Conservation (phyloP, 441 rosid species). For the Viola pubescens region DNA sequence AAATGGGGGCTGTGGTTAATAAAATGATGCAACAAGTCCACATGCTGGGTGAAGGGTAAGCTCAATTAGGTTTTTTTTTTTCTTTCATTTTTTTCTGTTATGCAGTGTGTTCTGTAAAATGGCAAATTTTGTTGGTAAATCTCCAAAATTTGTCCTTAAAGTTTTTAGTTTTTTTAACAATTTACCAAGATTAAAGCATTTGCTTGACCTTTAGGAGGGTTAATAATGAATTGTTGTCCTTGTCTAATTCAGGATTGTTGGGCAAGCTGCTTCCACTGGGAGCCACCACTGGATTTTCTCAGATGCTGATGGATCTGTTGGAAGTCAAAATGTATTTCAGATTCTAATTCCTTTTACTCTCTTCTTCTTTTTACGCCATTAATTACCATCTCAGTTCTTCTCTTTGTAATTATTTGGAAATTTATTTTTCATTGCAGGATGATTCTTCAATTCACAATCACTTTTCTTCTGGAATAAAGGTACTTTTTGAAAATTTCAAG, state of each 20-base stretch:
- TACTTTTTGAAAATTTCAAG: constrained; percentile 9
- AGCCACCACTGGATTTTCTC: constrained; percentile 61
- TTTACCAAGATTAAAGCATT: not conserved
- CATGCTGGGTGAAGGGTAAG: constrained; percentile 82
- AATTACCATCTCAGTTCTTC: too few relatives aligned
- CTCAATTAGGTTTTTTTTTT: constrained; percentile 7
- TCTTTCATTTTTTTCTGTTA: too few relatives aligned
- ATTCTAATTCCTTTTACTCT: constrained; percentile 28
- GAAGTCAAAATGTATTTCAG: constrained; percentile 30
- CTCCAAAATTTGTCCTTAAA: not conserved
- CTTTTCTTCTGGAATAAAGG: constrained; percentile 56
- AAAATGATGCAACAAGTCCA: constrained; percentile 54
- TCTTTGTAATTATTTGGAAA: constrained; percentile 9
- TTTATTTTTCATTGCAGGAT: constrained; percentile 25
- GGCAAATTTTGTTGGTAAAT: constrained; percentile 3
- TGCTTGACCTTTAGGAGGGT: not conserved
- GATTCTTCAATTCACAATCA: constrained; percentile 31
- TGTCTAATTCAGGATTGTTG: constrained; percentile 47
- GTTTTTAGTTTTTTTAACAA: constrained; percentile 5
- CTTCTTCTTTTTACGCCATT: constrained; percentile 2
- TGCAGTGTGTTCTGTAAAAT: too few relatives aligned
- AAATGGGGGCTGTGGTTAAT: constrained; percentile 37
- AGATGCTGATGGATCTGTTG: constrained; percentile 26
- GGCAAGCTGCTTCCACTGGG: constrained; percentile 63
- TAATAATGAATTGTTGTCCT: constrained; percentile 11